Conservation (phyloP, 225 moss, liverwort and hornwort species). For the Takakia lepidozioides region DNA sequence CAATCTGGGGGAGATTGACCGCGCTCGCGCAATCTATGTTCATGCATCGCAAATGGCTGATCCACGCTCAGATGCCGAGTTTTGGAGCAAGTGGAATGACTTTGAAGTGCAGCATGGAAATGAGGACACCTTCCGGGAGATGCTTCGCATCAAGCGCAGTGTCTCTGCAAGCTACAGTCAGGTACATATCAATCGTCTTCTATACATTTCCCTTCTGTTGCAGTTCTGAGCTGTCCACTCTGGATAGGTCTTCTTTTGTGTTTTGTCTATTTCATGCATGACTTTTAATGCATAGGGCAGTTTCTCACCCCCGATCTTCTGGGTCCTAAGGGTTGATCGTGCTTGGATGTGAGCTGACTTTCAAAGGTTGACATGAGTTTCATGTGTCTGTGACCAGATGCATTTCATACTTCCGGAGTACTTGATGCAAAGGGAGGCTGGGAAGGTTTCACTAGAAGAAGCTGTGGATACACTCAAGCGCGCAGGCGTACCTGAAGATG, state of each 20-base stretch:
- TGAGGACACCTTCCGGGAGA: conserved; percentile 96
- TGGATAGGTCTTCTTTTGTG: too few relatives aligned
- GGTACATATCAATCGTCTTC: too few relatives aligned
- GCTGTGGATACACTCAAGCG: conserved; percentile 86
- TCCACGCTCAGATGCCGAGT: conserved; percentile 90
- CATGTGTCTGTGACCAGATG: conserved; percentile 49
- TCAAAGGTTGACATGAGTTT: neutral
- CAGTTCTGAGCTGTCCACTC: too few relatives aligned
- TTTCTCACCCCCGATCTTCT: too few relatives aligned
- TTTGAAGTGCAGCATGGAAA: conserved; percentile 98
- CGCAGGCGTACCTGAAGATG: conserved; percentile 87
- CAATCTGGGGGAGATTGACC: conserved; percentile 86
- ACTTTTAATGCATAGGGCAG: too few relatives aligned
- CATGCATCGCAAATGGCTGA: conserved; percentile 95
- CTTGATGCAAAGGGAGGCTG: conserved; percentile 76
- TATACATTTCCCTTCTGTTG: too few relatives aligned
- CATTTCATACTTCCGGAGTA: conserved; percentile 97
- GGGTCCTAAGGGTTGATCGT: too few relatives aligned
- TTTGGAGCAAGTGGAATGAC: conserved; percentile 99
- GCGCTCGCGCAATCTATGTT: conserved; percentile 84
- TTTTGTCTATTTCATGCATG: too few relatives aligned
- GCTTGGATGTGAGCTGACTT: too few relatives aligned
- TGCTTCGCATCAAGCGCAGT: conserved; percentile 94
- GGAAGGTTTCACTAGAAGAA: conserved; percentile 84
- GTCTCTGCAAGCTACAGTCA: conserved; percentile 99